Evolutionary conservation across 2,329 filamentous ascomycete genomes (phyloP), one percentile per base, ranked within the genome.

Genomic region (Grosmannia serpens): DNA sequence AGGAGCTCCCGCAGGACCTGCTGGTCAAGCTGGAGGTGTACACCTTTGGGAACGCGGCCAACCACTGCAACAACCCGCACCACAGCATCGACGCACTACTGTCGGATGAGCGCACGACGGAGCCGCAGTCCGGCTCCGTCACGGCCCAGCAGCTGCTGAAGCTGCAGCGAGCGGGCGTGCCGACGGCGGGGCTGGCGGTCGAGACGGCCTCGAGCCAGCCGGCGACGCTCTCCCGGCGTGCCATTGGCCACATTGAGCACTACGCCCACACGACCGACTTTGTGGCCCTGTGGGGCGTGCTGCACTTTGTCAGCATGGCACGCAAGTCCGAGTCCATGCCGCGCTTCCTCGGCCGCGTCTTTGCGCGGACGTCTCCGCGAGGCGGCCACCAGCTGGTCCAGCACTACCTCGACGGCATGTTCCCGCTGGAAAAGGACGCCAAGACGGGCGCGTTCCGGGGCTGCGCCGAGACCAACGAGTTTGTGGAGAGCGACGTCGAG

Each of bases 1-100:
- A 86, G 62, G 87, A 91, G 66, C 71, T 89, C 15, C 81, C 86
- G 0, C 82, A 84, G 59, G 78, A 85, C 62, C 72, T 86, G 4
- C 73, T 90, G 7, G 70, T 75, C 2, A 87, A 89, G 64, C 76
- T 91, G 0, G 88, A 92, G 69, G 80, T 92, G 2, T 86, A 85
- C 69, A 91, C 88, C 0, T 92, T 92, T 68, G 88, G 87, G 31
- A 87, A 83, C 59, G 88, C 87, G 0, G 86, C 88, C 0, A 89
- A 89, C 65, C 87, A 91, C 69, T 91, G 90, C 74, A 91, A 91
- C 69, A 89, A 90, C 62, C 88, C 88, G 0, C 79, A 82, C 63
- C 75, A 78, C 3, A 77, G 80, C 59, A 64, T 73, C 13, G 65
- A 70, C 1, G 77, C 76, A 1, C 78, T 83, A 61, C 64, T 65